Evolutionary conservation across 2,329 filamentous ascomycete species (phyloP), one percentile per base, ranked within the genome.

Genomic region (Pleomassaria siparia): DNA sequence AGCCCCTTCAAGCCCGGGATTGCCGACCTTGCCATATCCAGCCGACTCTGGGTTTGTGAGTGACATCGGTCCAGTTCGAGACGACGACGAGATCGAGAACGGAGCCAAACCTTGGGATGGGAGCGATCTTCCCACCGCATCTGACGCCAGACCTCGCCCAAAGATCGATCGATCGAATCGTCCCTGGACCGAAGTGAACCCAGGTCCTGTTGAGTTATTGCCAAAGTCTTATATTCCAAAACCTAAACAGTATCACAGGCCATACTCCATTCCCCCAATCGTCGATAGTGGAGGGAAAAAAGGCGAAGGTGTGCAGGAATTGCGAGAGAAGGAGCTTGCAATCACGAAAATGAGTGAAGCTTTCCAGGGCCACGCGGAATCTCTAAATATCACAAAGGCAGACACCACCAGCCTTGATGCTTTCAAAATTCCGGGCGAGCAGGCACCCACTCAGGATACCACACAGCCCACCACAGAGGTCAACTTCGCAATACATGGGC

Each of bases 31-130:
- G 54, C 77, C 78, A 62, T 72, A 64, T 59, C 73, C 60, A 21
- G 75, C 75, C 15, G 89, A 95, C 64, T 91, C 89, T 12, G 89
- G 88, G 1, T 95, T 95, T 62, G 88, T 91, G 81, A 94, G 88
- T 64, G 87, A 87, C n/a, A 81, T 84, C 6, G 68, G 87, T 13
- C 81, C 87, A n/a, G 84, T 87, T 21, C 76, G 85, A 5, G 82
- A 89, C 49, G 86, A 65, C 6, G 60, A 86, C 29, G 83, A 88
- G 20, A 79, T 83, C 36, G 73, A 75, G 20, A 67, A 44, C n/a
- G 48, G 47, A 15, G 53, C 44, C 11, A 59, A 51, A 41, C 39
- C 49, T 21, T 62, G 53, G 49, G 54, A 55, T 10, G 56, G 55
- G 4, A 58, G 55, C 33, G 60, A 61, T 35, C 33, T 57, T n/a